Evolutionary conservation across 331 rosid genomes (phyloP).

Genomic region (Phaseolus coccineus): DNA sequence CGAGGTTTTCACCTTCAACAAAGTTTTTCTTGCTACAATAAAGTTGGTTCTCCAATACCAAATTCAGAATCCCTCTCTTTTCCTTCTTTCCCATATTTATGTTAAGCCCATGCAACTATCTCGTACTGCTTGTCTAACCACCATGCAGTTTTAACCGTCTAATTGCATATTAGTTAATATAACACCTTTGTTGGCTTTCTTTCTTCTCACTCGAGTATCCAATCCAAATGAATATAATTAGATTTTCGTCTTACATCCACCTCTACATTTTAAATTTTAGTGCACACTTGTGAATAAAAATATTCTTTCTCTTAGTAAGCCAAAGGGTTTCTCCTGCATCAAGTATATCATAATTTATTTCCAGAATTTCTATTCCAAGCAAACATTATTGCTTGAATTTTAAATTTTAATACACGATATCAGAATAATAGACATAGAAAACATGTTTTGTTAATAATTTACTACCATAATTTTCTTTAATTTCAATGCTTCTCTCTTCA

Average conservation of each 20-base stretch:
- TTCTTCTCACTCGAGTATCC: background rate
- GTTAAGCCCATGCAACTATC: background rate
- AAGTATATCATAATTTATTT: background rate
- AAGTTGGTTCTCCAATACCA: background rate
- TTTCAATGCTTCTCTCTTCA: no score
- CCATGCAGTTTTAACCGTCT: background rate
- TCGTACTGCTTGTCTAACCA: background rate
- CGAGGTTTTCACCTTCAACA: background rate
- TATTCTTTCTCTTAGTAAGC: background rate
- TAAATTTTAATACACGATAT: background rate
- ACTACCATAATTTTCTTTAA: background rate
- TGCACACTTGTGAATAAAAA: background rate
- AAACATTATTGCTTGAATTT: background rate
- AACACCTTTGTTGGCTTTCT: conserved; percentile 1
- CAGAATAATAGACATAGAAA: background rate
- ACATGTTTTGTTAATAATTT: no score
- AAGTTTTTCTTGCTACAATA: conserved; percentile 1
- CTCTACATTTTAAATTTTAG: background rate
- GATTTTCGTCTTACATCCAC: background rate
- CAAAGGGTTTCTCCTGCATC: background rate
- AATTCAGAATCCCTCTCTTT: background rate
- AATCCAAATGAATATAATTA: conserved; percentile 27
- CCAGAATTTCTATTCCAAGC: background rate
- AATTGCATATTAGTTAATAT: conserved; percentile 4
- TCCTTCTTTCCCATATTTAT: background rate